phyloP scores from a whole-genome alignment of 441 rosid genomes.

The Eutrema salsugineum region DNA sequence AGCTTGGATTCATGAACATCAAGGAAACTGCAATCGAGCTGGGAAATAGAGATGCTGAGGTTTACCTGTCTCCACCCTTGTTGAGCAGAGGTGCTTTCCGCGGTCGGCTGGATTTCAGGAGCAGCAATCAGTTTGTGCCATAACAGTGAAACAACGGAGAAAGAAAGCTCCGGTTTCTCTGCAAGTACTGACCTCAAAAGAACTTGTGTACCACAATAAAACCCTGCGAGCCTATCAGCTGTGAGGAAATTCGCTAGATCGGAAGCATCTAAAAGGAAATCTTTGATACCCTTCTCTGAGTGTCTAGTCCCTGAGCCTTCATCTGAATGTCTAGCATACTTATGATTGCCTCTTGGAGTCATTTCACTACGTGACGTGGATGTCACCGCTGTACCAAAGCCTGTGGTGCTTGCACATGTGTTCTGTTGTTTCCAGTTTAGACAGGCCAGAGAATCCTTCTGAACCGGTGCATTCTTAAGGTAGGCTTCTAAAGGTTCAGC shows the following conservation, averaged over 20 bases:
- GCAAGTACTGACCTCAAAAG: conserved; percentile 83
- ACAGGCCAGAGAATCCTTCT: conserved; percentile 58
- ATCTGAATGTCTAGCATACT: conserved; percentile 45
- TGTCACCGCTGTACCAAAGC: conserved; percentile 44
- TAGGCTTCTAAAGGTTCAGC: conserved; percentile 93
- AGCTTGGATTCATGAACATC: background rate
- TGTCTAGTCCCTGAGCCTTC: conserved; percentile 53
- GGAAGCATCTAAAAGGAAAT: conserved; percentile 80
- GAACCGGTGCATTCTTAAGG: conserved; percentile 58
- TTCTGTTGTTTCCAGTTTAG: conserved; percentile 49
- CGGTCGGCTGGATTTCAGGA: conserved; percentile 89
- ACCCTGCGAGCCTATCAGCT: conserved; percentile 89
- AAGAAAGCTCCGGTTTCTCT: conserved; percentile 94
- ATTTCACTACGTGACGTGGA: conserved; percentile 42
- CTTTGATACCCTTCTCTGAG: conserved; percentile 56
- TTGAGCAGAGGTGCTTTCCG: conserved; percentile 97
- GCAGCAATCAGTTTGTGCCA: conserved; percentile 96
- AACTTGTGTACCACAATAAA: conserved; percentile 83
- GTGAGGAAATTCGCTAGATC: conserved; percentile 98
- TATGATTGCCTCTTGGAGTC: conserved; percentile 44
- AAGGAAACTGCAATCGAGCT: background rate
- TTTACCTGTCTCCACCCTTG: conserved; percentile 99
- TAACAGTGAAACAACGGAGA: conserved; percentile 90
- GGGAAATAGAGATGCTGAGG: conserved; percentile 1
- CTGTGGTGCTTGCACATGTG: conserved; percentile 36